phyloP scores from a whole-genome alignment of 495 filamentous ascomycete genomes.

The Penicillium canescens region DNA sequence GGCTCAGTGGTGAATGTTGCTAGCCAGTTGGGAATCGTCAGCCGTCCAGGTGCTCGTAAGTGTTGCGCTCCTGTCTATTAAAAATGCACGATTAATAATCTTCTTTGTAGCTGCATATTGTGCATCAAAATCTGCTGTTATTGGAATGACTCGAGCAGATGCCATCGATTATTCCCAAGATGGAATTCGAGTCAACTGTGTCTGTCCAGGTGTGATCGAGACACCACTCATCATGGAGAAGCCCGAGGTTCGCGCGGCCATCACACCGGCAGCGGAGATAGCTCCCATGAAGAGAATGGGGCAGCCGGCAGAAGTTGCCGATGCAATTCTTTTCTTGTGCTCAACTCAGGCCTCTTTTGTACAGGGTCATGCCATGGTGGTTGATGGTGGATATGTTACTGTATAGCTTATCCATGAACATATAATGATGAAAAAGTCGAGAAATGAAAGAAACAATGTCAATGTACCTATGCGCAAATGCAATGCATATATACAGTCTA shows the following conservation, averaged over 20 bases:
- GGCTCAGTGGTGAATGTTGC: slow-evolving; percentile 56
- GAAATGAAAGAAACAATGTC: too few species aligned
- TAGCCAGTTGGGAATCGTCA: slow-evolving; percentile 54
- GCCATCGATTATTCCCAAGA: slow-evolving; percentile 53
- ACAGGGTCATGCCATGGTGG: slow-evolving; percentile 51
- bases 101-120: slow-evolving; percentile 43
- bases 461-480: too few species aligned
- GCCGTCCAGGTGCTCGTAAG: slow-evolving; percentile 47
- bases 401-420: background rate
- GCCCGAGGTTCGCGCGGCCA: slow-evolving; percentile 33
- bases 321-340: slow-evolving; percentile 50
- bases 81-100: background rate
- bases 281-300: slow-evolving; percentile 55
- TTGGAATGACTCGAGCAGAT: slow-evolving; percentile 47
- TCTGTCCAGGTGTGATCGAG: slow-evolving; percentile 53
- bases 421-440: background rate
- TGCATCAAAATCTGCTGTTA: slow-evolving; percentile 47
- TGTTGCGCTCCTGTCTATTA: background rate
- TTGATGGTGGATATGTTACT: slow-evolving; percentile 55
- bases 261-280: slow-evolving; percentile 39
- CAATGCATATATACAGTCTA: background rate
- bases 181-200: slow-evolving; percentile 52
- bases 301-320: slow-evolving; percentile 48
- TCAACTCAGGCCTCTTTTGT: slow-evolving; percentile 50
- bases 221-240: slow-evolving; percentile 47